phyloP scores from a whole-genome alignment of 306 rosid genomes.

The Malus sylvestris region DNA sequence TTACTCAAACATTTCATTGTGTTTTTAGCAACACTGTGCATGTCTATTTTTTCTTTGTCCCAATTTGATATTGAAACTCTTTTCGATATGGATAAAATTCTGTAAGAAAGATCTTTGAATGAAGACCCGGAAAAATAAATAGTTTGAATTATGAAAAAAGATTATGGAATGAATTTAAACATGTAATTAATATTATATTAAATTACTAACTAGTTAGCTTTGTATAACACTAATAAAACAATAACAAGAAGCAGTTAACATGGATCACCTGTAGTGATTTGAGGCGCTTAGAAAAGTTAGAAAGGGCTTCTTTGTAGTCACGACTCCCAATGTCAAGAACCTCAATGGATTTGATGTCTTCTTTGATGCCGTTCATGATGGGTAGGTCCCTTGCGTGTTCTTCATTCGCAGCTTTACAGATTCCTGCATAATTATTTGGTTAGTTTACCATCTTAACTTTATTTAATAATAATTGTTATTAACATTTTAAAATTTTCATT shows the following conservation, averaged over 20 bases:
- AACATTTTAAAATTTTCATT: rapidly evolving
- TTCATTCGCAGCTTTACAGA: constrained; percentile 67
- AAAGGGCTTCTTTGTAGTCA: constrained; percentile 48
- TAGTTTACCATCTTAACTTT: background rate
- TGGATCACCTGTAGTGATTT: constrained; percentile 50
- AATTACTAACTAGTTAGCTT: background rate
- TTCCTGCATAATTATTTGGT: constrained; percentile 30
- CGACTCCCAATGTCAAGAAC: constrained; percentile 59
- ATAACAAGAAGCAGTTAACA: background rate
- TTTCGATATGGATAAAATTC: too few relatives aligned
- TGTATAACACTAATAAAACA: too few relatives aligned
- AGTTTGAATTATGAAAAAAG: too few relatives aligned
- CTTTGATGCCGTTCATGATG: constrained; percentile 91
- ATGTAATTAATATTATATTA: too few relatives aligned
- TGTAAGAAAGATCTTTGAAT: too few relatives aligned
- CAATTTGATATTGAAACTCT: too few relatives aligned
- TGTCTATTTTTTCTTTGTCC: too few relatives aligned
- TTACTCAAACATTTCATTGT: too few relatives aligned
- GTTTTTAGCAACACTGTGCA: too few relatives aligned
- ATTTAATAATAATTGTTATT: too few relatives aligned
- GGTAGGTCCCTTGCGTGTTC: constrained; percentile 95
- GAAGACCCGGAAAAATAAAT: too few relatives aligned
- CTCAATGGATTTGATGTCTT: constrained; percentile 72
- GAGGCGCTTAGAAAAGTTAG: constrained; percentile 50
- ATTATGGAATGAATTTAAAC: too few relatives aligned